A percentile compares a stretch with the other conserved stretches of the same genome.
phyloP scores from a whole-genome alignment of 2,329 filamentous ascomycete genomes.

The Penicillium sp. region DNA sequence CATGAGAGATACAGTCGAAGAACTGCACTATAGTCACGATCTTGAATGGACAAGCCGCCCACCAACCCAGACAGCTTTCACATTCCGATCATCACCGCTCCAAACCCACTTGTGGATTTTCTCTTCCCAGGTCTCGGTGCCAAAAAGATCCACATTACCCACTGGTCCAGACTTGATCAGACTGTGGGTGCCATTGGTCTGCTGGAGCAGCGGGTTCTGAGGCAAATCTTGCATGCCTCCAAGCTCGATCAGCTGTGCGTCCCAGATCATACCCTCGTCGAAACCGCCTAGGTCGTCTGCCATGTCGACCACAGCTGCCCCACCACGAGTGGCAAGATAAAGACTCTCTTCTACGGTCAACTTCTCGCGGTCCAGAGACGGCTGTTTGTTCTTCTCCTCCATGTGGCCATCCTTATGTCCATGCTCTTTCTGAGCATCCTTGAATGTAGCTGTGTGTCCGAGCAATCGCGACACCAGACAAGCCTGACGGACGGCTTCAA shows the following conservation, averaged over 20 bases:
- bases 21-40: neutral
- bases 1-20: no score
- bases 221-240: slow-evolving; percentile 37
- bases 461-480: slow-evolving; percentile 67
- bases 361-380: slow-evolving; percentile 49
- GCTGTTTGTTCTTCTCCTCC: neutral
- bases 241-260: slow-evolving; percentile 76
- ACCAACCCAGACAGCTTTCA: slow-evolving; percentile 79
- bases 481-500: slow-evolving; percentile 78
- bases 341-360: slow-evolving; percentile 80
- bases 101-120: slow-evolving; percentile 90
- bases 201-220: slow-evolving; percentile 10
- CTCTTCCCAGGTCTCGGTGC: slow-evolving; percentile 84
- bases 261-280: slow-evolving; percentile 80
- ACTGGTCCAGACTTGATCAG: slow-evolving; percentile 40
- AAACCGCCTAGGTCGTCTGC: slow-evolving; percentile 69
- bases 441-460: slow-evolving; percentile 42
- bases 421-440: slow-evolving; percentile 13
- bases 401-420: slow-evolving; percentile 23
- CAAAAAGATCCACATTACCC: slow-evolving; percentile 80
- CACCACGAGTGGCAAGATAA: slow-evolving; percentile 81
- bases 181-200: neutral
- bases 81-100: slow-evolving; percentile 88
- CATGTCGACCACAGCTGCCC: slow-evolving; percentile 73
- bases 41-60: slow-evolving; percentile 67